Percentiles rank a stretch among this genome's conserved stretches.
Evolutionary conservation across 495 filamentous ascomycete genomes (phyloP).

Genomic region (Ramalina peruviana): DNA sequence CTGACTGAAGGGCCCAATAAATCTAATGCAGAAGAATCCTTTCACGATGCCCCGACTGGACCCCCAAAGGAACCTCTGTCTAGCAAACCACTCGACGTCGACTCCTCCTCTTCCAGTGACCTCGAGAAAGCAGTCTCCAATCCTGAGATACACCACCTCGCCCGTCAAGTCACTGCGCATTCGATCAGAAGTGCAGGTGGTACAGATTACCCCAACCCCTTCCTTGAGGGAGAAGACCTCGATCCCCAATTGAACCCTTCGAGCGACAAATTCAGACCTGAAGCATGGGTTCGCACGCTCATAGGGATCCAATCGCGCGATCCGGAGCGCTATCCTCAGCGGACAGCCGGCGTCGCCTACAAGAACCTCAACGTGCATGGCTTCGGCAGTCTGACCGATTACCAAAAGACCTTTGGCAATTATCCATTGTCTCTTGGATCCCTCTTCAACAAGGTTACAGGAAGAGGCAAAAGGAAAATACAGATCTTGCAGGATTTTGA

Average conservation of each 20-base stretch:
- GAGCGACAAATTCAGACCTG: constrained; percentile 34
- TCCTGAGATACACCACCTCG: constrained; percentile 29
- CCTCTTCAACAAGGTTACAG: constrained; percentile 24
- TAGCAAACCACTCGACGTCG: background rate
- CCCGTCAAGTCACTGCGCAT: constrained; percentile 33
- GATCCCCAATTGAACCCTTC: constrained; percentile 34
- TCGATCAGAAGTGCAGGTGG: constrained; percentile 27
- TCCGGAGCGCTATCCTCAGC: constrained; percentile 30
- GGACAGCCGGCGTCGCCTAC: constrained; percentile 34
- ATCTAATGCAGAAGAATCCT: background rate
- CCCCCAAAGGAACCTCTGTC: background rate
- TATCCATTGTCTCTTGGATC: constrained; percentile 25
- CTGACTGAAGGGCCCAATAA: background rate
- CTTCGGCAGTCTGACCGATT: constrained; percentile 63
- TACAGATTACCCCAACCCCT: constrained; percentile 28
- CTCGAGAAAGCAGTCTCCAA: constrained; percentile 24
- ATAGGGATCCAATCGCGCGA: constrained; percentile 34
- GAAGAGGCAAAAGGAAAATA: constrained; percentile 43
- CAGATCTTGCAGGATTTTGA: constrained; percentile 70
- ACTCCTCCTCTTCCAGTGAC: constrained; percentile 10
- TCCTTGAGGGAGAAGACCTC: constrained; percentile 22
- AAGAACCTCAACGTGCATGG: constrained; percentile 63
- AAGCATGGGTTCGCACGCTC: constrained; percentile 38
- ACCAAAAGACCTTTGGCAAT: constrained; percentile 44
- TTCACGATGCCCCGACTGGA: background rate